phyloP scores from a whole-genome alignment of 2,329 filamentous ascomycete species.

The Penicillium sp. region DNA sequence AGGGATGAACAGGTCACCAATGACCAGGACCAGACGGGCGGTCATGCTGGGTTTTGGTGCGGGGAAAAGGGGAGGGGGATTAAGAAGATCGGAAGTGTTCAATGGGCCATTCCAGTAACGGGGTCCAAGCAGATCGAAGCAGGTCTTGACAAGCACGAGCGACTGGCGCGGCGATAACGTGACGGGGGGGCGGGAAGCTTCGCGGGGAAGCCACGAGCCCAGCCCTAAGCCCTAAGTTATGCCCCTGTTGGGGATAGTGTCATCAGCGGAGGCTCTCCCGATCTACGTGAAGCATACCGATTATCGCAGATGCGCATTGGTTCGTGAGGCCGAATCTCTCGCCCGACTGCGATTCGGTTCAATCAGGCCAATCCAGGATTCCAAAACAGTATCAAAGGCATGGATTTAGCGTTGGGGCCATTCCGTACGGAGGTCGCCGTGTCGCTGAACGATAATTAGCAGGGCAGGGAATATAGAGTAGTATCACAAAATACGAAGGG shows the following conservation, averaged over 20 bases:
- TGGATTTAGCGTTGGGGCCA: conserved; percentile 1
- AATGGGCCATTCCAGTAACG: conserved; percentile 35
- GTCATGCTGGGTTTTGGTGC: conserved; percentile 57
- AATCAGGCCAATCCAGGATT: conserved; percentile 15
- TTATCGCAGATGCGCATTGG: conserved; percentile 21
- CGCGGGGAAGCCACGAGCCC: conserved; percentile 27
- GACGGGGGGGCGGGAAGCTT: conserved; percentile 13
- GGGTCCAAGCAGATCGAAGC: conserved; percentile 5
- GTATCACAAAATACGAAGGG: too few relatives aligned
- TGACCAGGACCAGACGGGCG: conserved; percentile 86
- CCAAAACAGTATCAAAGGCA: background rate
- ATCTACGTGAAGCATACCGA: conserved; percentile 1
- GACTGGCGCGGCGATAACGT: conserved; percentile 10
- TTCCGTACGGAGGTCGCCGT: conserved; percentile 23
- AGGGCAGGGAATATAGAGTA: background rate
- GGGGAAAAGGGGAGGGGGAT: conserved; percentile 10
- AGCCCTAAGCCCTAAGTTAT: conserved; percentile 23
- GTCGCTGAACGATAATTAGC: background rate
- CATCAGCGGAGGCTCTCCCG: background rate
- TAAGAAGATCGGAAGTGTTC: conserved; percentile 17
- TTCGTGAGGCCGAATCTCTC: conserved; percentile 21
- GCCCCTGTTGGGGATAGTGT: conserved; percentile 10
- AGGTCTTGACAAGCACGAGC: conserved; percentile 6
- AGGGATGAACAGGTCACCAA: conserved; percentile 92
- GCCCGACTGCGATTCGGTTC: conserved; percentile 17